Base-by-base conservation (phyloP, 306 rosid genomes). In the Hippophae rhamnoides region DNA sequence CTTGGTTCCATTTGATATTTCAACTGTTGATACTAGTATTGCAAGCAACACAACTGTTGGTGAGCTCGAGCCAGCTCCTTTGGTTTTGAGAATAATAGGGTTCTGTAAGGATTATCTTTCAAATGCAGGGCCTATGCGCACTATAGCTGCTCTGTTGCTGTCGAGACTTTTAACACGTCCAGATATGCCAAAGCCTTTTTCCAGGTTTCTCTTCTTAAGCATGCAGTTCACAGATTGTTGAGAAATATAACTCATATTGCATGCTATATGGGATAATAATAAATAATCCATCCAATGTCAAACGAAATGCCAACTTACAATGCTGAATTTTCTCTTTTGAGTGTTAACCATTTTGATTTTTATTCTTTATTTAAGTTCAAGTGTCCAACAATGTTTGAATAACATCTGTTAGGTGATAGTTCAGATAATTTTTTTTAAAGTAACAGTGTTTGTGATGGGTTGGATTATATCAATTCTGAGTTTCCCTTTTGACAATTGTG, bases 1-100 rank as follows among this genome's bases (percentile, higher is more conserved):
- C 13, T 72, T 92, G 81, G 95, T 92, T 71, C 98, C 96, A 1
- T 92, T 92, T 76, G 98, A 87, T 70, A 83, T 92, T 65, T 92
- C 95, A 61, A 81, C 86, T 2, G 83, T 92, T 14, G 98, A 92
- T 54, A 74, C 95, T 41, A 92, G 96, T 49, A 85, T 85, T 67
- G 82, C 89, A 13, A 68, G 70, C 74, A 57, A 57, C 50, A 79
- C 61, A 51, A 60, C 60, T 68, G 60, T 80, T 41, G 71, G 67
- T 42, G 83, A 85, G 66, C 72, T 69, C 54, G 96, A 87, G 67
- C 79, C 76, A 3, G 73, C 85, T 47, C 98, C 96, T 49, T 76
- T 92, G 47, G 96, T 85, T 69, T 75, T 81, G 82, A 87, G 81
- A 78, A 92, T 92, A 13, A 66, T 82, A 53, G 84, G 95, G 70